phyloP scores from a whole-genome alignment of 805 yeast genomes.

The Sugiyamaella chiloensis region DNA sequence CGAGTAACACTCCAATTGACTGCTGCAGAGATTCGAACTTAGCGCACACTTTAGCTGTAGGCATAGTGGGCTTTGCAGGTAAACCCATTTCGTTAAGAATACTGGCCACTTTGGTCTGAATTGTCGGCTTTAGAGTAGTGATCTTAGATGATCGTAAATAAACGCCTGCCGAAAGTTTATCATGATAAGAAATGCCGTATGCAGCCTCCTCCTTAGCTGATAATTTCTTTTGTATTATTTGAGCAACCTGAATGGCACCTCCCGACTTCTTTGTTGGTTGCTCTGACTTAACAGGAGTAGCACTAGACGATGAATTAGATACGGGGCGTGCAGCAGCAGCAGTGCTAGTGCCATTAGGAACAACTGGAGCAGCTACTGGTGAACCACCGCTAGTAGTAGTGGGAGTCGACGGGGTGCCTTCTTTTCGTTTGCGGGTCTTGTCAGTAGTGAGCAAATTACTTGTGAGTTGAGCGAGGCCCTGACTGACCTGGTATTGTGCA shows the following conservation, averaged over 20 bases:
- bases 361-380: constrained; percentile 14
- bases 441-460: constrained; percentile 70
- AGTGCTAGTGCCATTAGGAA: constrained; percentile 2
- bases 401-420: constrained; percentile 21
- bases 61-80: constrained; percentile 81
- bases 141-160: constrained; percentile 74
- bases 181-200: constrained; percentile 78
- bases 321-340: constrained; percentile 8
- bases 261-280: constrained; percentile 20
- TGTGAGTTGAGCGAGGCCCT: constrained; percentile 84
- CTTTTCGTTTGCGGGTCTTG: constrained; percentile 46
- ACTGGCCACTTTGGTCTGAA: constrained; percentile 58
- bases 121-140: constrained; percentile 72
- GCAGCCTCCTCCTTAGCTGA: constrained; percentile 77
- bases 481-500: constrained; percentile 74
- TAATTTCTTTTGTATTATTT: constrained; percentile 49
- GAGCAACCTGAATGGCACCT: constrained; percentile 22
- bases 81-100: constrained; percentile 75
- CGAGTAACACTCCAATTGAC: constrained; percentile 67
- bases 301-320: constrained; percentile 5
- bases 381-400: constrained; percentile 33
- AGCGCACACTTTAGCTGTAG: constrained; percentile 72
- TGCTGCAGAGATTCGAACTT: constrained; percentile 73
- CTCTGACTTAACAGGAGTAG: constrained; percentile 8
- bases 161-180: constrained; percentile 62